These are phyloP conservation scores for Cadophora sp. DNA, from an alignment of 2,329 filamentous ascomycete genomes.

Conservation along the genomic window DNA sequence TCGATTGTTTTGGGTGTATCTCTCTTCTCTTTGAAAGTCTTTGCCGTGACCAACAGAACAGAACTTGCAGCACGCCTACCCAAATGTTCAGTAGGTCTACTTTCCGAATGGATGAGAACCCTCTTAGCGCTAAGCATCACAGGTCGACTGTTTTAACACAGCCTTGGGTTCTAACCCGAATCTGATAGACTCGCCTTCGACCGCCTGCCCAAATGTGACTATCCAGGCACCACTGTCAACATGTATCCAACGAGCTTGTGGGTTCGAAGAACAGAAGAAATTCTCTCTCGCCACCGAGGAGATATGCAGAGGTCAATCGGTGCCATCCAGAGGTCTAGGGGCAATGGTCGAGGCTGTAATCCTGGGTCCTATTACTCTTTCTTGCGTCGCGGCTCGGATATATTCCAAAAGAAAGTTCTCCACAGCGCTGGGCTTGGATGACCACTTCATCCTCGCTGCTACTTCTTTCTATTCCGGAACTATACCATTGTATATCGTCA, in stretches of 20 bases:
- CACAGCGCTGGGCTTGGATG: not conserved
- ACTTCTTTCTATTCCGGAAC: not conserved
- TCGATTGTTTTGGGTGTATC: no score
- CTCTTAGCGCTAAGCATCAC: no score
- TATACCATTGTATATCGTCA: not conserved
- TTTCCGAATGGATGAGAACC: no score
- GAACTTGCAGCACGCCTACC: no score
- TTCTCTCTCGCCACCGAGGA: not conserved
- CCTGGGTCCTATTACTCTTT: not conserved
- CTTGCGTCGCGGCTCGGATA: not conserved
- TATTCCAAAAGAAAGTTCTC: slow-evolving; percentile 1
- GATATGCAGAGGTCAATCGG: not conserved
- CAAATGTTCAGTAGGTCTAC: no score
- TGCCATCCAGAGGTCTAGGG: not conserved
- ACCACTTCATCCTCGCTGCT: not conserved
- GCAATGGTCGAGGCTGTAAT: not conserved
- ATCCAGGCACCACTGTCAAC: not conserved
- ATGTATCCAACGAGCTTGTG: not conserved
- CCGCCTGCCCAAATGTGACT: not conserved
- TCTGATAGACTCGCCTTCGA: no score
- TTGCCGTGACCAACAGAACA: no score
- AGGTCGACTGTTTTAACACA: no score
- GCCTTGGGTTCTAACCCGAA: no score
- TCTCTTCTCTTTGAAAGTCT: no score
- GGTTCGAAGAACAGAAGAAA: not conserved